These are phyloP conservation scores for Tephrocybe sp. DNA, from an alignment of 768 basidiomycete species.

Conservation along the genomic window DNA sequence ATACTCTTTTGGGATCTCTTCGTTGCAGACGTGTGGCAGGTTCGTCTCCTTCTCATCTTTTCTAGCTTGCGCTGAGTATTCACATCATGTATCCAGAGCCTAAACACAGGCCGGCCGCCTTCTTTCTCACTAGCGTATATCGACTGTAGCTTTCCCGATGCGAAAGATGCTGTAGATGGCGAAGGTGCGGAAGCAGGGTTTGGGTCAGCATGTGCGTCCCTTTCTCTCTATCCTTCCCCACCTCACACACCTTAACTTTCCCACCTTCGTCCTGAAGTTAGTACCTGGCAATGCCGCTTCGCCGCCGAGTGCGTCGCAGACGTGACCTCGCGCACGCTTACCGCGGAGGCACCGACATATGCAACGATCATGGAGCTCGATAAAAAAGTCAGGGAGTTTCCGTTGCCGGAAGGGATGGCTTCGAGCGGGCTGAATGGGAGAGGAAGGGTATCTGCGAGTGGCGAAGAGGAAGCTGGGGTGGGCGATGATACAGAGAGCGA, in stretches of 20 bases:
- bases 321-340: slow-evolving; percentile 59
- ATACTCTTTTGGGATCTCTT: slow-evolving; percentile 81
- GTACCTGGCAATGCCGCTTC: slow-evolving; percentile 64
- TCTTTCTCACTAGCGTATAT: slow-evolving; percentile 64
- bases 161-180: slow-evolving; percentile 22
- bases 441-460: background rate
- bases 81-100: slow-evolving; percentile 44
- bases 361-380: slow-evolving; percentile 67
- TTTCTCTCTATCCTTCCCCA: background rate
- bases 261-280: too few relatives aligned
- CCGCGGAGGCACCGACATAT: slow-evolving; percentile 64
- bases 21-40: slow-evolving; percentile 69
- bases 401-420: slow-evolving; percentile 16
- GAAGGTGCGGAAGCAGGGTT: slow-evolving; percentile 29
- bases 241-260: too few relatives aligned
- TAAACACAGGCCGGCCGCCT: slow-evolving; percentile 71
- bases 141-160: slow-evolving; percentile 63
- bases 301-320: slow-evolving; percentile 66
- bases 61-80: background rate
- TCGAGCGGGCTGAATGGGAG: background rate
- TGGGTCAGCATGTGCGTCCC: slow-evolving; percentile 30
- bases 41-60: slow-evolving; percentile 23
- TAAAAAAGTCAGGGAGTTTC: slow-evolving; percentile 64
- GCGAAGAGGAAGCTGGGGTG: background rate
- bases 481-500: background rate